Base-by-base conservation (phyloP, 345 rosid species). In the Linum tenue region DNA sequence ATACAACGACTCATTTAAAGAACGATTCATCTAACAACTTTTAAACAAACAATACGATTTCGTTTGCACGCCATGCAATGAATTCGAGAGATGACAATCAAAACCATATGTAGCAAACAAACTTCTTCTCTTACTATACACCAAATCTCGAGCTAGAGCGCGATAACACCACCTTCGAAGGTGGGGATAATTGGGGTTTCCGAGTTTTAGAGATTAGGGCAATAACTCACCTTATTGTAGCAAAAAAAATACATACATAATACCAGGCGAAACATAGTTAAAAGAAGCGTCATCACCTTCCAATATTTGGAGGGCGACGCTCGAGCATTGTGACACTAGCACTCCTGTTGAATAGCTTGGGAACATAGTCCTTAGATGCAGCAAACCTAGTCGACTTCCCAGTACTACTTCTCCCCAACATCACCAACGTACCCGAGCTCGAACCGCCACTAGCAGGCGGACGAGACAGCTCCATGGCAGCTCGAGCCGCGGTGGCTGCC, bases 401-500 rank as follows among this genome's bases (percentile, higher is more conserved):
- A 48, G 53, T 48, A 48, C 3, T 48, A 9, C 53, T 48, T 9
- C 53, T 48, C 14, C 53, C 14, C 53, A 48, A 9, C 14, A 48
- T 9, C 53, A 9, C 14, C 14, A 48, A 48, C 2, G 11, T 48
- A 48, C 7, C 53, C 15, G 12, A 48, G 7, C 53, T 48, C 53
- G 53, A 48, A 41, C 44, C 44, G 1, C 44, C 44, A 48, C 11
- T 48, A 9, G 53, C 14, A 1, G 53, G 53, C 53, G 14, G 9
- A 48, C 14, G 87, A 17, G 92, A 88, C 70, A 94, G 99, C 67
- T 86, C 97, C 56, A 94, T 88, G 2, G 97, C 99, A 0, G 90
- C 99, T 76, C 85, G 83, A 63, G 99, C 99, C 7, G 99, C 97
- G 7, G 58, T 86, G 39, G 99, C 99, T 1, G 96, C 99, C 59